Evolutionary conservation across 192 early-diverging fungal genomes (phyloP).

Genomic region (Coemansia sp.): DNA sequence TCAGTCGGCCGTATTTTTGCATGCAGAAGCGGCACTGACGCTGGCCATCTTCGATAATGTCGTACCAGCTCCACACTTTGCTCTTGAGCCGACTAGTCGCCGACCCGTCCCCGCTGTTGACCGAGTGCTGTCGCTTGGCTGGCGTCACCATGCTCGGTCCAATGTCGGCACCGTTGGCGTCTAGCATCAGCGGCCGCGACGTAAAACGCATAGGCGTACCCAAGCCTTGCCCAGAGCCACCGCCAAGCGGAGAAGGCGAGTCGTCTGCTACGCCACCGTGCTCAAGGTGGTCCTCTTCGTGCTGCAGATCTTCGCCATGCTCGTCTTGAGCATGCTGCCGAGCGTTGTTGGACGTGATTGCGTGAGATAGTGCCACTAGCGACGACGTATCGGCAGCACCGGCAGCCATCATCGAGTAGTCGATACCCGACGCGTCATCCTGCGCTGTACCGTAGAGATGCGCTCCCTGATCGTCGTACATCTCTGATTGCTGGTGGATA

Average conservation of each 20-base stretch:
- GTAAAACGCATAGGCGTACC: conserved; percentile 24
- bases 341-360: conserved; percentile 33
- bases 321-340: conserved; percentile 3
- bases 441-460: conserved; percentile 35
- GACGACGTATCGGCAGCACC: conserved; percentile 37
- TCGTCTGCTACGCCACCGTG: conserved; percentile 14
- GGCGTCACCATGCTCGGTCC: conserved; percentile 22
- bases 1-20: conserved; percentile 52
- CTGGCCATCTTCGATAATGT: conserved; percentile 42
- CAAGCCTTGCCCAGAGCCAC: not conserved
- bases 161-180: conserved; percentile 1
- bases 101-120: conserved; percentile 21
- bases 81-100: conserved; percentile 49
- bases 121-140: conserved; percentile 29
- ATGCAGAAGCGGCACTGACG: conserved; percentile 53
- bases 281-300: conserved; percentile 8
- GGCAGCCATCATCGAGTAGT: conserved; percentile 37
- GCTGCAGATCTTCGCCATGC: conserved; percentile 6
- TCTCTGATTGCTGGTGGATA: conserved; percentile 6
- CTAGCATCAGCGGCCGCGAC: conserved; percentile 20
- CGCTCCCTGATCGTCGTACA: conserved; percentile 33
- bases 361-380: conserved; percentile 43
- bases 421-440: conserved; percentile 30
- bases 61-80: conserved; percentile 57
- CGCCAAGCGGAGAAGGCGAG: conserved; percentile 9